These are phyloP conservation scores for Wickerhamomyces strasburgensis DNA, from an alignment of 805 yeast species.

Conservation along the genomic window DNA sequence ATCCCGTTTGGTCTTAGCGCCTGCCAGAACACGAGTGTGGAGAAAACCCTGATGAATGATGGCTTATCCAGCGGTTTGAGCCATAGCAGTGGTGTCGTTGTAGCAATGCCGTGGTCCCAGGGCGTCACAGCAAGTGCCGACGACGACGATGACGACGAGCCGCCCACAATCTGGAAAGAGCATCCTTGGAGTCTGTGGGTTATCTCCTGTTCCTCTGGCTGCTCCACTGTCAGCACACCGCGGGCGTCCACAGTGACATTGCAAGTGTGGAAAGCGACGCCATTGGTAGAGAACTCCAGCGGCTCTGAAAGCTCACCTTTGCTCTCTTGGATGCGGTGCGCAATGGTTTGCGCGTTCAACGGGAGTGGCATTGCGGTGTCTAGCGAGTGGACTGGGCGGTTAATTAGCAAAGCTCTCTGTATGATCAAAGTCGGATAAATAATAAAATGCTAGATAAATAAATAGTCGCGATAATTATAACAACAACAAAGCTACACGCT, in stretches of 20 bases:
- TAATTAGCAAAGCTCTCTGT: neutral
- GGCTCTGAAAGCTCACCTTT: neutral
- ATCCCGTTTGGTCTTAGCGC: constrained; percentile 46
- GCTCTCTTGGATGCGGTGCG: neutral
- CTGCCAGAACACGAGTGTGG: constrained; percentile 53
- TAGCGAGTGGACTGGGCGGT: neutral
- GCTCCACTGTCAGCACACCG: neutral
- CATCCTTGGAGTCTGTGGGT: constrained; percentile 12
- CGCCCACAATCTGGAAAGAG: constrained; percentile 4
- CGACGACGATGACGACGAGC: constrained; percentile 2
- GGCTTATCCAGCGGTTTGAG: constrained; percentile 21
- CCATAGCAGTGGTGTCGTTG: constrained; percentile 4
- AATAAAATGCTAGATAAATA: too few relatives aligned
- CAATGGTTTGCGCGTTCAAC: neutral
- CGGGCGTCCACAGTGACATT: neutral
- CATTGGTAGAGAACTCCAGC: neutral
- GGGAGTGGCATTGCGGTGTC: neutral
- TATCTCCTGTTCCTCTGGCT: constrained; percentile 2
- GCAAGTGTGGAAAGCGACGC: neutral
- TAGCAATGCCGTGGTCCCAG: constrained; percentile 4
- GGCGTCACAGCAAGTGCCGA: constrained; percentile 7
- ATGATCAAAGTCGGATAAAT: too few relatives aligned
- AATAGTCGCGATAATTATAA: too few relatives aligned
- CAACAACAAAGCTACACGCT: too few relatives aligned
- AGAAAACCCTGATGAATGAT: constrained; percentile 38